phyloP scores from a whole-genome alignment of 176 grass and related monocot genomes.

The Aegilops tauschii region DNA sequence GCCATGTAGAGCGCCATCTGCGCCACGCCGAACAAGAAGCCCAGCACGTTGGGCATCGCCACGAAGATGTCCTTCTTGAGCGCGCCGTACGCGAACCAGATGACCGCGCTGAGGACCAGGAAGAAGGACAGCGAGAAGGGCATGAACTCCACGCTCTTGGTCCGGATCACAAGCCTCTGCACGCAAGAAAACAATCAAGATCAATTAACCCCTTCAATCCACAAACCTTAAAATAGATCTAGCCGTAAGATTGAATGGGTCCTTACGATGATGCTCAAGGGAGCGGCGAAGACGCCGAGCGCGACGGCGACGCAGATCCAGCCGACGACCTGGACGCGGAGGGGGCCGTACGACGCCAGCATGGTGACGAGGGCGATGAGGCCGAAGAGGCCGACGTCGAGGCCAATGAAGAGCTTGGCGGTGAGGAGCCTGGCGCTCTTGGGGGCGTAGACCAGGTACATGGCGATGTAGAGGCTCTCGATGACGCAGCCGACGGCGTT shows the following conservation, averaged over 20 bases:
- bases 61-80: constrained; percentile 77
- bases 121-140: constrained; percentile 83
- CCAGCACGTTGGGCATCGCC: constrained; percentile 74
- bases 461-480: constrained; percentile 56
- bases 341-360: constrained; percentile 17
- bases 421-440: constrained; percentile 50
- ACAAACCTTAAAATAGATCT: background rate
- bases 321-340: constrained; percentile 61
- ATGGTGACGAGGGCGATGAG: constrained; percentile 61
- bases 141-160: constrained; percentile 99
- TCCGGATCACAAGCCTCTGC: constrained; percentile 84
- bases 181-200: background rate
- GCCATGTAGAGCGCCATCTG: constrained; percentile 84
- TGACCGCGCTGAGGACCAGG: constrained; percentile 74
- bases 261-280: constrained; percentile 83
- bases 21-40: constrained; percentile 72
- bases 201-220: background rate
- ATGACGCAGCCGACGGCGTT: constrained; percentile 72
- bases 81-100: constrained; percentile 90
- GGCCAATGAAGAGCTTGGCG: constrained; percentile 47
- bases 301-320: constrained; percentile 82
- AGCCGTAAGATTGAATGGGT: background rate
- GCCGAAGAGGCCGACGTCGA: constrained; percentile 77
- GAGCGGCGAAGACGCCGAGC: constrained; percentile 76
- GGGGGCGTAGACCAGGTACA: constrained; percentile 70